These are phyloP conservation scores for Paracorniculantispora psalliotae DNA, from an alignment of 2,329 filamentous ascomycete genomes.

Conservation along the genomic window DNA sequence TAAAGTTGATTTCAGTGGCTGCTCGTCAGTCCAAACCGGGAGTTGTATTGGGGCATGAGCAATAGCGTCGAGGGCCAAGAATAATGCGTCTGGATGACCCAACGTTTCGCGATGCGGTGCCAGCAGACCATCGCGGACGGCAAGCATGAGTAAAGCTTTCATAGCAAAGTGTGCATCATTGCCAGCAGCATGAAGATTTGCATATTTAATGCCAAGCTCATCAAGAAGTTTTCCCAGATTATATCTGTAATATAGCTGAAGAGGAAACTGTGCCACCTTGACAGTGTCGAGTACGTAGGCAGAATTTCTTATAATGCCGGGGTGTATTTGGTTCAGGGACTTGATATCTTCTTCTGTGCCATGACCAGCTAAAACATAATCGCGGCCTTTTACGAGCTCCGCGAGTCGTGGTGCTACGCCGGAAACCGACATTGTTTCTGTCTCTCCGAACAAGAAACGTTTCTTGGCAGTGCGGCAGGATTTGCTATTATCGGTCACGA, in stretches of 20 bases:
- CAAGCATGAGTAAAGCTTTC: constrained; percentile 18
- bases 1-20: background rate
- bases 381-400: constrained; percentile 8
- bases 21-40: background rate
- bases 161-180: constrained; percentile 26
- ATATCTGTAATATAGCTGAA: constrained; percentile 21
- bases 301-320: background rate
- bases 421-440: constrained; percentile 4
- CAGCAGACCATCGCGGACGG: constrained; percentile 5
- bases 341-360: constrained; percentile 15
- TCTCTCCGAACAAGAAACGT: constrained; percentile 15
- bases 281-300: constrained; percentile 21
- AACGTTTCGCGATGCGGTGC: background rate
- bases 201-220: constrained; percentile 14
- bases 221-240: constrained; percentile 20
- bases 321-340: constrained; percentile 17
- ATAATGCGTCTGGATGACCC: background rate
- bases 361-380: constrained; percentile 18
- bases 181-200: constrained; percentile 20
- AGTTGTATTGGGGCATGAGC: background rate
- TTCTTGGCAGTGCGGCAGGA: constrained; percentile 13
- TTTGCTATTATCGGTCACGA: constrained; percentile 12
- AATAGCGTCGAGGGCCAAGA: background rate
- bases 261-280: constrained; percentile 22
- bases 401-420: constrained; percentile 10